These are phyloP conservation scores for Suhomyces bolitotheri DNA, from an alignment of 1,139 yeast genomes.

Conservation along the genomic window DNA sequence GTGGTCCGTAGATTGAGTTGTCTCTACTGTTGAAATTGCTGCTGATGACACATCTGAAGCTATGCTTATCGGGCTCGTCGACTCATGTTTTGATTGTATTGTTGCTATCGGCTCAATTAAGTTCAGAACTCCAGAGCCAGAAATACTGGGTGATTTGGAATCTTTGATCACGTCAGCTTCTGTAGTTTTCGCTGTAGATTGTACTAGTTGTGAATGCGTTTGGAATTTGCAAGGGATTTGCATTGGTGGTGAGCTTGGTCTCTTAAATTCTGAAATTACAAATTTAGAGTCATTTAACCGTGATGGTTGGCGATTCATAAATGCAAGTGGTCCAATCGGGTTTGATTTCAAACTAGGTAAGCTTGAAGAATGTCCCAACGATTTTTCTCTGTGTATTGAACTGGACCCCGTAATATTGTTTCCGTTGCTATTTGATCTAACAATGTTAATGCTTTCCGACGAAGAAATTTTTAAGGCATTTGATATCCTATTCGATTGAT, in stretches of 20 bases:
- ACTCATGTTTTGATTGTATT: slow-evolving; percentile 13
- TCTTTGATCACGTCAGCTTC: too few species aligned
- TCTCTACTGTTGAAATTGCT: slow-evolving; percentile 31
- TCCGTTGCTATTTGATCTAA: slow-evolving; percentile 27
- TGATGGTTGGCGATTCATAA: slow-evolving; percentile 12
- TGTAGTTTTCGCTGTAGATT: too few species aligned
- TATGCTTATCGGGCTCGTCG: slow-evolving; percentile 32
- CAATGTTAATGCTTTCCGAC: slow-evolving; percentile 42
- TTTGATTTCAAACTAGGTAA: slow-evolving; percentile 37
- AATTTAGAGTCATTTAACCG: slow-evolving; percentile 13
- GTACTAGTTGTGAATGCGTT: too few species aligned
- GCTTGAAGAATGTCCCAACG: slow-evolving; percentile 44
- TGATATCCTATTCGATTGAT: slow-evolving; percentile 46
- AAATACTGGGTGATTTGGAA: too few species aligned
- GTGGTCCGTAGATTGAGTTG: slow-evolving; percentile 36
- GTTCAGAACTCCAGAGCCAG: too few species aligned
- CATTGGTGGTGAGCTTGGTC: slow-evolving; percentile 13
- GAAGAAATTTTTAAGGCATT: slow-evolving; percentile 48
- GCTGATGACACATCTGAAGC: slow-evolving; percentile 33
- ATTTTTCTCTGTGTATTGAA: slow-evolving; percentile 17
- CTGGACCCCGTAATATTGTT: slow-evolving; percentile 11
- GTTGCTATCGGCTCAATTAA: not conserved
- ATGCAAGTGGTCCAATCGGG: slow-evolving; percentile 15
- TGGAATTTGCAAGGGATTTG: too few species aligned
- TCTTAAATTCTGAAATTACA: slow-evolving; percentile 10